Conservation (phyloP, 2,329 filamentous ascomycete species). For the Botrytis sinoallii region DNA sequence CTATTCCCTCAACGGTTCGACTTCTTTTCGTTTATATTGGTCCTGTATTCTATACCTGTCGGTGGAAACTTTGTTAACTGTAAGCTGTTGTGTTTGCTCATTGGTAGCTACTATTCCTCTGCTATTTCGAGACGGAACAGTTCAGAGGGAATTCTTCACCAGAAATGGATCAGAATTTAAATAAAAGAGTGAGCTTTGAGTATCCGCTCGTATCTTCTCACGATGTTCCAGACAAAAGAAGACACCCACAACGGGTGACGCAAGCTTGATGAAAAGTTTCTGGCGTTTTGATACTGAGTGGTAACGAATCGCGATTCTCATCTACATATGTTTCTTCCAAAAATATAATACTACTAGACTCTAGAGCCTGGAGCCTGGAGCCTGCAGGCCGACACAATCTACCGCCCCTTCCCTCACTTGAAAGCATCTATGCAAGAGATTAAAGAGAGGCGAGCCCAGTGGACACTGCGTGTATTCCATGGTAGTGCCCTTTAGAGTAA, state of each 20-base stretch:
- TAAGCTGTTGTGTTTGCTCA: no score
- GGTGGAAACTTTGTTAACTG: no score
- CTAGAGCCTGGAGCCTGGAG: background rate
- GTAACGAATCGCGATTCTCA: background rate
- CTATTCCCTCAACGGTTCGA: no score
- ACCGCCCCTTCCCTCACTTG: accelerated
- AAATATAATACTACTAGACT: background rate
- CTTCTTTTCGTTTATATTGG: no score
- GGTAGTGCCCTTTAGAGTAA: background rate
- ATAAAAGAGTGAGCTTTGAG: no score
- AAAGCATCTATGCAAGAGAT: background rate
- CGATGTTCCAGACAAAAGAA: background rate
- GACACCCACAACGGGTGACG: background rate
- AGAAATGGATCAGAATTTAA: no score
- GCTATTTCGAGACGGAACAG: no score
- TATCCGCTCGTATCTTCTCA: background rate
- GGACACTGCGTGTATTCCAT: background rate
- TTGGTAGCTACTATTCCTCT: no score
- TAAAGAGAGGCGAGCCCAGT: background rate
- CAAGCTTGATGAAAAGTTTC: background rate
- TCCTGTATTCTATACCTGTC: no score
- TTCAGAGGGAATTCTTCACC: no score
- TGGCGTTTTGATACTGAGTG: background rate
- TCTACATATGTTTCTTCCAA: background rate
- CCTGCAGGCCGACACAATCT: background rate